Conservation (phyloP, 2,329 filamentous ascomycete genomes). For the Exophiala alcalophila region DNA sequence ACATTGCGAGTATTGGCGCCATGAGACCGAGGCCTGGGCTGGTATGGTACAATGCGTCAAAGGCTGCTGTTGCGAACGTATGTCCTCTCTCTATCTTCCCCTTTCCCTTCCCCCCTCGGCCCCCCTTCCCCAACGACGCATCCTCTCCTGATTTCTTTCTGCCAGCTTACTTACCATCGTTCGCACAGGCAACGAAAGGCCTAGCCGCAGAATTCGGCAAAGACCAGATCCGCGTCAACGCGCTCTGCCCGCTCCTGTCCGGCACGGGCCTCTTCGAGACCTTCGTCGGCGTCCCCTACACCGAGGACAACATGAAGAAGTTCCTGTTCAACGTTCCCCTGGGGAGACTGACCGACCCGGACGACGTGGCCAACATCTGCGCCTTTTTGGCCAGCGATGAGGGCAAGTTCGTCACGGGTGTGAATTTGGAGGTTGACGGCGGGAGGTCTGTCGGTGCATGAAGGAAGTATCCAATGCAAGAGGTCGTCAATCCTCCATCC, state of each 20-base stretch:
- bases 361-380: constrained; percentile 68
- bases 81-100: background rate
- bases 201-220: constrained; percentile 49
- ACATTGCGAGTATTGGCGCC: constrained; percentile 45
- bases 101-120: background rate
- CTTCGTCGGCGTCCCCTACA: constrained; percentile 43
- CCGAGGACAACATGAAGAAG: constrained; percentile 44
- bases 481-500: no score
- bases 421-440: constrained; percentile 30
- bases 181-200: constrained; percentile 57
- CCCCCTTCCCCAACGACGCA: no score
- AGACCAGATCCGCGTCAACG: constrained; percentile 50
- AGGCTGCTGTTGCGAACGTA: constrained; percentile 46
- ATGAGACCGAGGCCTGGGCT: constrained; percentile 43
- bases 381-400: constrained; percentile 65
- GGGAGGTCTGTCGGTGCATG: constrained; percentile 24
- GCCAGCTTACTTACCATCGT: no score
- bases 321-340: constrained; percentile 46
- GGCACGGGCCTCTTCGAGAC: constrained; percentile 59
- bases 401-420: constrained; percentile 60
- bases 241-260: constrained; percentile 62
- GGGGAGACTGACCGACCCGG: constrained; percentile 43
- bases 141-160: no score
- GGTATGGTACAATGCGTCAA: constrained; percentile 48
- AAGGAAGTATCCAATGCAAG: no score